A percentile compares a stretch with the other conserved stretches of the same genome.
These are phyloP conservation scores for Microstegium vimineum DNA, from an alignment of 176 grass and related monocot species.

Conservation along the genomic window DNA sequence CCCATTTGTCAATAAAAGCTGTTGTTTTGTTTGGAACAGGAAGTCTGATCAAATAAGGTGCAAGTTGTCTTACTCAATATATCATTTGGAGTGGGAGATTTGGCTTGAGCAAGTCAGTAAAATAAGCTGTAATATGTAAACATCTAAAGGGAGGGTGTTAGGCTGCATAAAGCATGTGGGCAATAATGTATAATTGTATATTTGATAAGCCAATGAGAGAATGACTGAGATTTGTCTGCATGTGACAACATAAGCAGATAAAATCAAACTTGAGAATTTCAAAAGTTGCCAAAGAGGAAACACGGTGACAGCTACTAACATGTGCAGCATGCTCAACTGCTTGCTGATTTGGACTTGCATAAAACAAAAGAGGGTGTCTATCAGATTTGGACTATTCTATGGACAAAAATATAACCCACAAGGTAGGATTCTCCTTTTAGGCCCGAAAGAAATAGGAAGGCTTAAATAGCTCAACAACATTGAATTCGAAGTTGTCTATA, in stretches of 20 bases:
- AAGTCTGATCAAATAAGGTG: not conserved
- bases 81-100: slow-evolving; percentile 7
- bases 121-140: not conserved
- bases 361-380: not conserved
- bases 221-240: not conserved
- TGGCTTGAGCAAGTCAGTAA: not conserved
- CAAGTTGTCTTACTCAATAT: slow-evolving; percentile 8
- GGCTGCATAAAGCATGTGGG: not conserved
- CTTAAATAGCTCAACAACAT: not conserved
- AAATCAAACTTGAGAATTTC: not conserved
- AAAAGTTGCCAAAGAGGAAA: slow-evolving; percentile 1
- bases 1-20: not conserved
- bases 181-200: not conserved
- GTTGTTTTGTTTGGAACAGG: slow-evolving; percentile 9
- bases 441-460: not conserved
- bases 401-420: not conserved
- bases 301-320: slow-evolving; percentile 6
- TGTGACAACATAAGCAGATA: not conserved
- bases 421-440: not conserved
- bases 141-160: slow-evolving; percentile 23
- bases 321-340: not conserved
- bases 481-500: not conserved
- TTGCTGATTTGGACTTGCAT: not conserved
- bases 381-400: not conserved
- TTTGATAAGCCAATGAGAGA: not conserved